Percentiles rank a stretch among this genome's conserved stretches.
Conservation (phyloP, 192 early-diverging fungal genomes). For the Gamsiella multidivaricata region DNA sequence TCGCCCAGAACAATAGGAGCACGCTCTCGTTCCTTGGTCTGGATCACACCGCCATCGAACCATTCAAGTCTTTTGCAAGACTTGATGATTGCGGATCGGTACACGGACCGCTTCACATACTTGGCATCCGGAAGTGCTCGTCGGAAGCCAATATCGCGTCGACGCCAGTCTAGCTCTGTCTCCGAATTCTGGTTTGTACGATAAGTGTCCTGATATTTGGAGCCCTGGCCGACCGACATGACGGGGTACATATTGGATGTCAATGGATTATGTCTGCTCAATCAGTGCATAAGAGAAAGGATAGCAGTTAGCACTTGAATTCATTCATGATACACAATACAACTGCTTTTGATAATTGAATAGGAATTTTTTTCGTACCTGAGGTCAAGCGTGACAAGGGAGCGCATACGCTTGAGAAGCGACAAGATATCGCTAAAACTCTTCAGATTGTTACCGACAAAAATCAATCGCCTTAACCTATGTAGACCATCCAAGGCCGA, state of each 20-base stretch:
- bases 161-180: slow-evolving; percentile 46
- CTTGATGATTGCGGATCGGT: slow-evolving; percentile 44
- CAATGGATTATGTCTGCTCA: slow-evolving; percentile 33
- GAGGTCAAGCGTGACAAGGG: slow-evolving; percentile 42
- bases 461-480: slow-evolving; percentile 53
- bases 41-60: slow-evolving; percentile 48
- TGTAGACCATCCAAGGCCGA: slow-evolving; percentile 47
- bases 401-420: slow-evolving; percentile 49
- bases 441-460: slow-evolving; percentile 58
- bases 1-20: slow-evolving; percentile 23
- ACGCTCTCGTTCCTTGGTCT: slow-evolving; percentile 40
- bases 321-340: no score
- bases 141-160: slow-evolving; percentile 45
- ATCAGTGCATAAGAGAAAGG: neutral
- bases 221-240: slow-evolving; percentile 51
- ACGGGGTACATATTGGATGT: slow-evolving; percentile 54
- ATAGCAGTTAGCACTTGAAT: no score
- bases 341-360: no score
- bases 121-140: slow-evolving; percentile 39
- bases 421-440: slow-evolving; percentile 41
- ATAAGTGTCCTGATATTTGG: slow-evolving; percentile 51
- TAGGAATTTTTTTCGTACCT: no score
- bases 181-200: slow-evolving; percentile 42
- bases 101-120: slow-evolving; percentile 47
- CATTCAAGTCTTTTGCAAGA: slow-evolving; percentile 43